Percentiles rank a stretch among this genome's conserved stretches.
phyloP scores from a whole-genome alignment of 2,329 filamentous ascomycete genomes.

The Penicillium concentricum region DNA sequence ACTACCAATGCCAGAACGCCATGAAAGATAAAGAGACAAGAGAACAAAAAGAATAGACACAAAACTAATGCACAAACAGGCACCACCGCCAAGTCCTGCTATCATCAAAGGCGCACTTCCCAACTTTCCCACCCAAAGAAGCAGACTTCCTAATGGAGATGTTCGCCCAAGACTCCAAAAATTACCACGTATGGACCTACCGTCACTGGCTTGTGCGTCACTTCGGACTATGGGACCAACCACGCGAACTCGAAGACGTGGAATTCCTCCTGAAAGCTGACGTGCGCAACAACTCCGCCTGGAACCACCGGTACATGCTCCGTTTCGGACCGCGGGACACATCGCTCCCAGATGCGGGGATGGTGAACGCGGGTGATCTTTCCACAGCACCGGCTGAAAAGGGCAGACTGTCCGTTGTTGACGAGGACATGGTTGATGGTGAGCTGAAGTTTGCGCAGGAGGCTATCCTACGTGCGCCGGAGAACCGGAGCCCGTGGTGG shows the following conservation, averaged over 20 bases:
- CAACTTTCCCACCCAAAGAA: constrained; percentile 65
- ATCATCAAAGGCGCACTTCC: constrained; percentile 49
- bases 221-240: constrained; percentile 58
- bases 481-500: constrained; percentile 94
- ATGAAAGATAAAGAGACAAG: background rate
- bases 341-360: constrained; percentile 40
- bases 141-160: constrained; percentile 74
- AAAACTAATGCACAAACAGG: constrained; percentile 34
- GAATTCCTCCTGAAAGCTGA: constrained; percentile 74
- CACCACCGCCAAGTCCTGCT: constrained; percentile 60
- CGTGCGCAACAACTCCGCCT: constrained; percentile 93
- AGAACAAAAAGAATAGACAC: background rate
- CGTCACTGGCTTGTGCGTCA: constrained; percentile 72
- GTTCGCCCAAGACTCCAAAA: constrained; percentile 84
- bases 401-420: constrained; percentile 48
- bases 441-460: constrained; percentile 74
- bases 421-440: constrained; percentile 64
- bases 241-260: constrained; percentile 65
- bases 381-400: constrained; percentile 22
- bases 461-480: constrained; percentile 75
- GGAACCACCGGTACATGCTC: constrained; percentile 96
- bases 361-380: constrained; percentile 29
- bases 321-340: constrained; percentile 65
- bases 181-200: constrained; percentile 99
- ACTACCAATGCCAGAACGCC: background rate